Evolutionary conservation across 1,284 basidiomycete species (phyloP).

Genomic region (Ustilago crameri): DNA sequence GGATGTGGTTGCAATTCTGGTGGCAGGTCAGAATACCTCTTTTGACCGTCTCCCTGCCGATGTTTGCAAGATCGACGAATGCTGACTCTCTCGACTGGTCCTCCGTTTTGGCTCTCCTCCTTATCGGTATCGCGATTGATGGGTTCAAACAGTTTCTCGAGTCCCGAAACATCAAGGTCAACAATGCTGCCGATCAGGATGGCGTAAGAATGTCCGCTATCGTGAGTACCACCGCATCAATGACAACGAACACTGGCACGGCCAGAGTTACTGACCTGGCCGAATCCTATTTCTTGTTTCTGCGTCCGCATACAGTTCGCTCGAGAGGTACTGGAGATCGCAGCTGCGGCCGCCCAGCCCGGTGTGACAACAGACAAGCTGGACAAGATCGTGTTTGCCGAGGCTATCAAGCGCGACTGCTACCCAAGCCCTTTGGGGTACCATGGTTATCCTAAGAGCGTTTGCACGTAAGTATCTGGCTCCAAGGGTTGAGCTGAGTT

Average conservation of each 20-base stretch:
- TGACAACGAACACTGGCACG: background rate
- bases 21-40: conserved; percentile 57
- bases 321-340: conserved; percentile 89
- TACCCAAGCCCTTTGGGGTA: conserved; percentile 97
- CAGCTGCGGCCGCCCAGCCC: conserved; percentile 83
- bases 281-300: background rate
- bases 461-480: conserved; percentile 76
- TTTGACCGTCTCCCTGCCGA: conserved; percentile 33
- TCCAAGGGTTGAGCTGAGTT: too few species aligned
- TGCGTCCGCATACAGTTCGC: conserved; percentile 74
- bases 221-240: conserved; percentile 29
- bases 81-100: conserved; percentile 25
- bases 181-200: conserved; percentile 55
- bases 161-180: conserved; percentile 63
- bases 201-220: conserved; percentile 61
- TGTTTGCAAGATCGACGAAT: conserved; percentile 6
- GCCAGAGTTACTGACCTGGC: background rate
- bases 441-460: conserved; percentile 90
- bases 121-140: conserved; percentile 38
- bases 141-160: conserved; percentile 54
- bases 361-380: conserved; percentile 92
- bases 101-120: conserved; percentile 26
- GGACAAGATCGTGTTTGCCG: conserved; percentile 94
- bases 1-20: conserved; percentile 47
- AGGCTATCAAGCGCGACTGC: conserved; percentile 86